These are phyloP conservation scores for Gossypium anomalum DNA, from an alignment of 345 rosid genomes.

Conservation along the genomic window DNA sequence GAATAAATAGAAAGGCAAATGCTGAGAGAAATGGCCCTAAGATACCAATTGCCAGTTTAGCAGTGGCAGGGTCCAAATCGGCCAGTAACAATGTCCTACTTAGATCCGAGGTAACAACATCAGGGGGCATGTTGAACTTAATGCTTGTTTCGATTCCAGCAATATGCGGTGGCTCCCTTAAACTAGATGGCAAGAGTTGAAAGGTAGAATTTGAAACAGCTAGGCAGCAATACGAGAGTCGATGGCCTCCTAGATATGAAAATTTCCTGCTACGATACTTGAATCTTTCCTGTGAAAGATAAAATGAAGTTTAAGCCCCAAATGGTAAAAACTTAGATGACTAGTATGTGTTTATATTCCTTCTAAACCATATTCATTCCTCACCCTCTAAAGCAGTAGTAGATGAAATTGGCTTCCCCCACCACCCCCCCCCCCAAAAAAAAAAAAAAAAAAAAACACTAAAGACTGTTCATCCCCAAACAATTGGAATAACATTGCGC, in stretches of 20 bases:
- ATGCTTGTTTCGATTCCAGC: neutral
- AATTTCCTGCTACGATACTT: slow-evolving; percentile 10
- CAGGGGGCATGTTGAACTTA: slow-evolving; percentile 13
- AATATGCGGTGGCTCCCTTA: neutral
- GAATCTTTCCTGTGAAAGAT: slow-evolving; percentile 25
- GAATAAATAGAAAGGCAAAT: slow-evolving; percentile 62
- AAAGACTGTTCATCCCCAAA: no score
- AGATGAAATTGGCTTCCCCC: no score
- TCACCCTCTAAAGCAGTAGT: no score
- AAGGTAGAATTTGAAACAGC: slow-evolving; percentile 7
- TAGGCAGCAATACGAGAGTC: neutral
- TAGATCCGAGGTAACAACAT: slow-evolving; percentile 15
- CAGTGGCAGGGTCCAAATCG: slow-evolving; percentile 72
- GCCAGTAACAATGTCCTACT: slow-evolving; percentile 36
- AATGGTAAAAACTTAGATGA: no score
- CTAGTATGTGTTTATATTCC: no score
- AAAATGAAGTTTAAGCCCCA: neutral
- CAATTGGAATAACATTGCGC: no score
- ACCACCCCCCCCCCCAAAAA: no score
- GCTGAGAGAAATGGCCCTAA: slow-evolving; percentile 72
- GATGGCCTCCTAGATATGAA: neutral
- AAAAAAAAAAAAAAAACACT: no score
- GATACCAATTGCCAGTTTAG: slow-evolving; percentile 59
- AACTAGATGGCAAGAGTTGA: slow-evolving; percentile 10
- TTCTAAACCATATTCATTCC: no score